Percentiles rank a stretch among this genome's conserved stretches.
Evolutionary conservation across 768 basidiomycete species (phyloP).

Genomic region (Lentinula guzmanii): DNA sequence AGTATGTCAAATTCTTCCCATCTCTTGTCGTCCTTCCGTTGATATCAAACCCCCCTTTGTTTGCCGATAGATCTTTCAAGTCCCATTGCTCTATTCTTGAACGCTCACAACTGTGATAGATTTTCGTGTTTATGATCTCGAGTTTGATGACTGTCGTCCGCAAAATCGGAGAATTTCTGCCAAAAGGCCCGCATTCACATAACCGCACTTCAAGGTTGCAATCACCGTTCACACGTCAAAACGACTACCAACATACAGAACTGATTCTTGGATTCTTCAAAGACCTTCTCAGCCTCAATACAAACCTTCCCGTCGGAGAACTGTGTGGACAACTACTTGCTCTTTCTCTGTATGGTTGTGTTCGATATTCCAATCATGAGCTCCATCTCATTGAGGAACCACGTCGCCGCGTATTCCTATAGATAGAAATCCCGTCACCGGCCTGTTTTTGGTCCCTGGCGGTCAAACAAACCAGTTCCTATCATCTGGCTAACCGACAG

Average conservation of each 20-base stretch:
- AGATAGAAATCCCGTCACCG: not conserved
- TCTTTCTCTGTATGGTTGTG: not conserved
- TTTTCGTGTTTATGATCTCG: not conserved
- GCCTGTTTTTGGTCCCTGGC: not conserved
- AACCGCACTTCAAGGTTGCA: not conserved
- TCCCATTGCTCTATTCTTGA: not conserved
- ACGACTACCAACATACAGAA: not conserved
- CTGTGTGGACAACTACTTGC: not conserved
- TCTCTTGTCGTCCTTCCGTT: not conserved
- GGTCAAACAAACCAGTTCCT: not conserved
- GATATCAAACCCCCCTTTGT: not conserved
- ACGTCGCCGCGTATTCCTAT: not conserved
- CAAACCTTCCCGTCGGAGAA: not conserved
- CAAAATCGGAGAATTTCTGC: not conserved
- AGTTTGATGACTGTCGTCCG: not conserved
- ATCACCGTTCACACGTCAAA: slow-evolving; percentile 6
- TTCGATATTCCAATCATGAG: not conserved
- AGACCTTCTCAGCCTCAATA: not conserved
- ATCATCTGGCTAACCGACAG: not conserved
- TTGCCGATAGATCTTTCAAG: not conserved
- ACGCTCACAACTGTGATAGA: not conserved
- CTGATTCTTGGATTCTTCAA: not conserved
- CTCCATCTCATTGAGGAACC: not conserved
- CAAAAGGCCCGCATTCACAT: not conserved
- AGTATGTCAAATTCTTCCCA: slow-evolving; percentile 4